These are phyloP conservation scores for Zymoseptoria tritici DNA, from an alignment of 2,329 filamentous ascomycete species.

Conservation along the genomic window DNA sequence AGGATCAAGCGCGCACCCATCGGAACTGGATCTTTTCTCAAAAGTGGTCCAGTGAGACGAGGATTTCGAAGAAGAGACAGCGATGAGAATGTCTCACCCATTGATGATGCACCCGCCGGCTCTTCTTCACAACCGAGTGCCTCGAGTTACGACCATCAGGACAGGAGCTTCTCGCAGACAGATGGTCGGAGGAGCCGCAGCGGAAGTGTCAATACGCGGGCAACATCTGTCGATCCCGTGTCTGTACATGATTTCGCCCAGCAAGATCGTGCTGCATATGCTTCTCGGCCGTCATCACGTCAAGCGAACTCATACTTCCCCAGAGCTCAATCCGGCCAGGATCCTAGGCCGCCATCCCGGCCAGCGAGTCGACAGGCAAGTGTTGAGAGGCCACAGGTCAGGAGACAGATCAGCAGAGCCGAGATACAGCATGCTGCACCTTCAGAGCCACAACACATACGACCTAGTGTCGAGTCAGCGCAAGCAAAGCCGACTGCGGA, in stretches of 20 bases:
- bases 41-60: constrained; percentile 64
- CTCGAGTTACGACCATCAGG: constrained; percentile 21
- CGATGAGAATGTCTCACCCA: constrained; percentile 38
- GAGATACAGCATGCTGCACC: constrained; percentile 7
- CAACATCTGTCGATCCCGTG: constrained; percentile 28
- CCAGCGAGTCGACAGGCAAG: constrained; percentile 27
- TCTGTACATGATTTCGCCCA: constrained; percentile 31
- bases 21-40: constrained; percentile 67
- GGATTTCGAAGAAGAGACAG: constrained; percentile 55
- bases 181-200: constrained; percentile 23
- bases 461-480: constrained; percentile 21
- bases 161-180: constrained; percentile 18
- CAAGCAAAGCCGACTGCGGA: constrained; percentile 16
- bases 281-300: constrained; percentile 20
- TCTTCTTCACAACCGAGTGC: constrained; percentile 24
- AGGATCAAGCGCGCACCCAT: constrained; percentile 70
- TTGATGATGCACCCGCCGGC: constrained; percentile 26
- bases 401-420: constrained; percentile 20
- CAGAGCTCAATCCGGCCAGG: constrained; percentile 21
- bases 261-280: constrained; percentile 17
- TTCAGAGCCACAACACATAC: constrained; percentile 10
- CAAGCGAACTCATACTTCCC: constrained; percentile 21
- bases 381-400: constrained; percentile 20
- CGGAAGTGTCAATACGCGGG: constrained; percentile 26
- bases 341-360: constrained; percentile 24